Base-by-base conservation (phyloP, 345 rosid species). In the Populus nigra region DNA sequence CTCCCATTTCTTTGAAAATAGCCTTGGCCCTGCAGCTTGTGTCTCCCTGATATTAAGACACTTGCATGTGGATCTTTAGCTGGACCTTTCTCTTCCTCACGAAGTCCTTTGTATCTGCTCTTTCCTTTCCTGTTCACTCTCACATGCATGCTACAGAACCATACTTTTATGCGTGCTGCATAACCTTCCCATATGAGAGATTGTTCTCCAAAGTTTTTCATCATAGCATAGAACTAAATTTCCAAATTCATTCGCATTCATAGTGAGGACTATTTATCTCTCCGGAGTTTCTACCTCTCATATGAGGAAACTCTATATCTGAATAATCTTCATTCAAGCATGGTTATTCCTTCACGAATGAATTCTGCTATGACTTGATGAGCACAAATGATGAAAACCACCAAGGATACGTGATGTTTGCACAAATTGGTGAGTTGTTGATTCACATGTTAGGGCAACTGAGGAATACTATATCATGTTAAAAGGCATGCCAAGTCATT, bases 1-100 rank as follows among this genome's bases (percentile, higher is more conserved):
- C 77, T 69, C 76, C 79, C 76, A 23, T 73, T 65, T 47, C 69
- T 50, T 68, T 68, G 69, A 79, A 73, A 69, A 53, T 62, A 27
- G 73, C 79, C 76, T 76, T 36, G 83, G 70, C 81, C 68, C 39
- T 53, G 76, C 75, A 75, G 57, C 78, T 82, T 57, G 7, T 79
- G 76, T 82, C 80, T 77, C 68, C 75, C 67, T 67, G 16, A 5
- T 20, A 38, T 33, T 47, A 9, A 22, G 65, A 63, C 80, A 71
- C 27, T 22, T 65, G 39, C 81, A 45, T 65, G 79, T 74, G 81
- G 62, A n/a, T 41, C 68, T 72, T 62, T 63, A 35, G 65, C 1
- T 18, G 66, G 33, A 10, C 38, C 65, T 13, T 43, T 76, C 31
- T 27, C 25, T 53, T 53, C 75, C 25, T 36, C 57, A 20, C 65